Base-by-base conservation (phyloP, 2,329 filamentous ascomycete species). In the Xylaria sp. region DNA sequence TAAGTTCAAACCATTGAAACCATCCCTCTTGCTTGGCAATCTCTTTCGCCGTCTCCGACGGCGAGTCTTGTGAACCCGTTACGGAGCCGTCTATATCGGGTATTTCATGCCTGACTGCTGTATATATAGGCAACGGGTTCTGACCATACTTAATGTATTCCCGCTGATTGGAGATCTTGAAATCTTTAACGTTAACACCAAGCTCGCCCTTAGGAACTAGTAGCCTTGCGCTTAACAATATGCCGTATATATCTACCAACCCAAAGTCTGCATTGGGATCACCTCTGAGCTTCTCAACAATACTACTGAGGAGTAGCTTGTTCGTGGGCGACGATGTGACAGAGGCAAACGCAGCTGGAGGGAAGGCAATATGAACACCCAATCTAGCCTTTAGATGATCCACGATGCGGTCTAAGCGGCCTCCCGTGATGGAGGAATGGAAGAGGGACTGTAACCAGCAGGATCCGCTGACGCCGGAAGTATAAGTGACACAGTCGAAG, bases 1-100 rank as follows among this genome's bases (percentile, higher is more conserved):
- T 97, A 76, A 95, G 92, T 77, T 99, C 96, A 74, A 96, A 98
- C 95, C 96, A 98, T 76, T 99, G 95, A 76, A 98, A 99, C 93
- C 94, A 98, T 2, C 94, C 87, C 76, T 97, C 92, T 69, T 86
- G 85, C 76, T 82, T 89, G 12, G 87, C 83, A 60, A 82, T 79
- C 72, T 84, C 82, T 73, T 89, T 87, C 0, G 83, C 85, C 23
- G 82, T 80, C 68, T 90, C 85, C 0, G 84, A 81, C 56, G 76
- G 78, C 18, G 70, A 72, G 1, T 71, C 77, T 63, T 74, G 77
- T 5, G 74, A 77, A 70, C 80, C 81, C 44, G 81, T 81, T 8
- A 73, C 74, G 1, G 81, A 76, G 52, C 82, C 81, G 54, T 86
- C 86, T 8, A 89, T 80, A 8, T 90, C 83, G 0, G 95, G 96